Evolutionary conservation across 768 basidiomycete species (phyloP).

Genomic region (Boletus sp.): DNA sequence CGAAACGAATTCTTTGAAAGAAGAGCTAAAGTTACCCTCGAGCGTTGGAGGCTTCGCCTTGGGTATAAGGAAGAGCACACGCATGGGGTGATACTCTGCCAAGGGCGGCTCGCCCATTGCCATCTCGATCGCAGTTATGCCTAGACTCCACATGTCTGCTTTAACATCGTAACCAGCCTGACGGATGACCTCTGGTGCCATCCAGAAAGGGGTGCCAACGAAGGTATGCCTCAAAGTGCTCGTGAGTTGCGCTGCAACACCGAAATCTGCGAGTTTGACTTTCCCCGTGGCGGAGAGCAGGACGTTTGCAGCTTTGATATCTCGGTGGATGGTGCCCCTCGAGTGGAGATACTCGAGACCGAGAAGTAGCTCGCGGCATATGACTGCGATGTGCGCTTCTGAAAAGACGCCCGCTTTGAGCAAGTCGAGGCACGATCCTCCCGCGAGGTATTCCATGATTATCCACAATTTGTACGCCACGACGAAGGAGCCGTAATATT

Average conservation of each 20-base stretch:
- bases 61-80: conserved; percentile 95
- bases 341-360: conserved; percentile 96
- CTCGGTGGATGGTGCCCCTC: conserved; percentile 95
- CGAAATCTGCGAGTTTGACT: conserved; percentile 98
- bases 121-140: conserved; percentile 98
- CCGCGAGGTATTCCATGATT: conserved; percentile 98
- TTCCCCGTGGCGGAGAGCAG: conserved; percentile 86
- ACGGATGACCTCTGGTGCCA: conserved; percentile 98
- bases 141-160: conserved; percentile 97
- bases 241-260: conserved; percentile 96
- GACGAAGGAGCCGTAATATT: conserved; percentile 96
- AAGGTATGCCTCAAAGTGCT: conserved; percentile 95
- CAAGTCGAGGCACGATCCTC: conserved; percentile 97
- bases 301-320: conserved; percentile 98
- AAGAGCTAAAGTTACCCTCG: conserved; percentile 78
- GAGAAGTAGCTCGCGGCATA: conserved; percentile 88
- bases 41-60: conserved; percentile 92
- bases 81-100: conserved; percentile 98
- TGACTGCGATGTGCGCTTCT: conserved; percentile 92
- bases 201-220: conserved; percentile 97
- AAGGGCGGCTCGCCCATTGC: conserved; percentile 96
- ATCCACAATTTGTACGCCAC: conserved; percentile 98
- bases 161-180: conserved; percentile 95
- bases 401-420: conserved; percentile 89
- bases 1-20: conserved; percentile 92